These are phyloP conservation scores for Sechiopsis laciniata DNA, from an alignment of 306 rosid species.

Conservation along the genomic window DNA sequence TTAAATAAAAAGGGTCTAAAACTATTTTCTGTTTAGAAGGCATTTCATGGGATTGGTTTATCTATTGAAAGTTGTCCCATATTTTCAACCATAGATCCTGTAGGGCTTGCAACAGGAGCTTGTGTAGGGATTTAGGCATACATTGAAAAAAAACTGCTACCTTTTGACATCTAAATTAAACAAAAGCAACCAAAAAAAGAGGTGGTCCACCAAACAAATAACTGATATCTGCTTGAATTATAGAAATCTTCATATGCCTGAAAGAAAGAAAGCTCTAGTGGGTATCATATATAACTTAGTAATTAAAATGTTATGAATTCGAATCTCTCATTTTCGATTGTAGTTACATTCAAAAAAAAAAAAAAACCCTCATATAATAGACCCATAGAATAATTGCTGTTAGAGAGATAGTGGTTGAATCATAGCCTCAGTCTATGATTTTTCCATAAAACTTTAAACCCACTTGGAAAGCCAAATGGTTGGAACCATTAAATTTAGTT, in stretches of 20 bases:
- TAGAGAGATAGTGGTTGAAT: conserved; percentile 10
- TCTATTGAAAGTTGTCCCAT: background rate
- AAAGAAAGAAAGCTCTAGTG: too few species aligned
- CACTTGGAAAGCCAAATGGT: background rate
- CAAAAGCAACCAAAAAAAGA: background rate
- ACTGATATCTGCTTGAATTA: conserved; percentile 4
- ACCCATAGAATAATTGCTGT: background rate
- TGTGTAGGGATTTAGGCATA: background rate
- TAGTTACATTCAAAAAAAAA: too few species aligned
- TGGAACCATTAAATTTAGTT: conserved; percentile 8
- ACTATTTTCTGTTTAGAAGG: background rate
- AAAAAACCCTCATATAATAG: background rate
- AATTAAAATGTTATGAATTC: too few species aligned
- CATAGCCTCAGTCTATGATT: conserved; percentile 3
- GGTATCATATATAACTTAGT: too few species aligned
- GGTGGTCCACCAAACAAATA: background rate
- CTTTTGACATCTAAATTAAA: background rate
- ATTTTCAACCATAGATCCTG: background rate
- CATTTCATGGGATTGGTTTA: background rate
- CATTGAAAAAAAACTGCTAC: background rate
- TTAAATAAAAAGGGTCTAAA: too few species aligned
- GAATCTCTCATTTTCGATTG: too few species aligned
- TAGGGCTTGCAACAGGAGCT: background rate
- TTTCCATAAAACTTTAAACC: background rate
- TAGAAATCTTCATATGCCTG: background rate